These are phyloP conservation scores for Gossypium stocksii DNA, from an alignment of 345 rosid genomes.

Conservation along the genomic window DNA sequence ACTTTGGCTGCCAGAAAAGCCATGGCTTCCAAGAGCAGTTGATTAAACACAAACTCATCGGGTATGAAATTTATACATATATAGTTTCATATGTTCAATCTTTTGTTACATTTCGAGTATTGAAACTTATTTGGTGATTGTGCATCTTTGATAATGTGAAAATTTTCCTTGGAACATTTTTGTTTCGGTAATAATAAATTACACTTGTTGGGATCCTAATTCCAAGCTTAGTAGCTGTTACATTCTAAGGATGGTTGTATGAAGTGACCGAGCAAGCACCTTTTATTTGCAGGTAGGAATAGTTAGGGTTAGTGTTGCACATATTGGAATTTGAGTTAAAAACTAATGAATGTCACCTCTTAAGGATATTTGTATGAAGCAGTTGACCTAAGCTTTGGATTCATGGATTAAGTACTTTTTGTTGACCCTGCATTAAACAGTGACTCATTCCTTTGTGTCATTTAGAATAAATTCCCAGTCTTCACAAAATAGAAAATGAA, in stretches of 20 bases:
- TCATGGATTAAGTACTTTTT: neutral
- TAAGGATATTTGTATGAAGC: neutral
- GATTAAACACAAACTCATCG: constrained; percentile 23
- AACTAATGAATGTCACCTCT: neutral
- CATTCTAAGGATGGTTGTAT: neutral
- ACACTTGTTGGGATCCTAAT: neutral
- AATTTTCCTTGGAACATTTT: neutral
- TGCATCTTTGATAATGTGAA: neutral
- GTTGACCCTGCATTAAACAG: neutral
- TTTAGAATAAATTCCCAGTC: neutral
- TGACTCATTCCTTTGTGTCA: neutral
- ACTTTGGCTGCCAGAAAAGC: constrained; percentile 52
- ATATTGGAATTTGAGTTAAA: neutral
- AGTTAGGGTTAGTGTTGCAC: neutral
- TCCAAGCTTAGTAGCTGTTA: neutral
- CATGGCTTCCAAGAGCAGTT: constrained; percentile 44
- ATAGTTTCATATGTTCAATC: neutral
- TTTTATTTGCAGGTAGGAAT: neutral
- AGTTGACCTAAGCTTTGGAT: neutral
- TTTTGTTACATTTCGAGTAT: neutral
- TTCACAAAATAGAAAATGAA: neutral
- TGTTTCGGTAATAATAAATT: neutral
- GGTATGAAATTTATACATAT: constrained; percentile 21
- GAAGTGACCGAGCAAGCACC: neutral
- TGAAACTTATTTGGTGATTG: neutral